Evolutionary conservation across 192 early-diverging fungal genomes (phyloP), one percentile per base, ranked within the genome.

Genomic region (Backusella liffmaniae): DNA sequence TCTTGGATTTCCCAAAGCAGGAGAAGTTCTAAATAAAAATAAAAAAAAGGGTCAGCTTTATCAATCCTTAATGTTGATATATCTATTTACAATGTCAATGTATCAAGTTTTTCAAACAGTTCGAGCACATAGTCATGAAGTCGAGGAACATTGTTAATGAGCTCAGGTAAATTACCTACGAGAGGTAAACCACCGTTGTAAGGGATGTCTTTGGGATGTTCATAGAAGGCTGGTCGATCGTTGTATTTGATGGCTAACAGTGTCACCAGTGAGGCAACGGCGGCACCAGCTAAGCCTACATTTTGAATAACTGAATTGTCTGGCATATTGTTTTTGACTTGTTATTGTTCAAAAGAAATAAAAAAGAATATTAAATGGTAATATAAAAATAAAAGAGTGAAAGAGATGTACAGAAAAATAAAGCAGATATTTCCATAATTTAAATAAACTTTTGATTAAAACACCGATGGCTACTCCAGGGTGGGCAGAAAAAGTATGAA

Each of bases 201-300:
- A 12, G 74, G 68, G 10, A 80, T 56, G 56, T 41, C 70, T 29
- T 65, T 37, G 5, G 69, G 75, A 8, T 73, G 59, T 23, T 80
- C 65, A 42, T 72, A 49, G 46, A 80, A 80, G 5, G 46, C 29
- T 5, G 79, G 70, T 32, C 74, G 75, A 35, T 80, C 79, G 37
- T 75, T 75, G 23, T 80, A 80, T 30, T 65, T 76, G 66, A 76
- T 41, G 6, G 75, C 69, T 13, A 80, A 35, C 3, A 73, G 5
- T 67, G 46, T 72, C 4, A 77, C 4, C 5, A 46, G 37, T 5
- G 71, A 46, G 4, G 56, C 36, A 12, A 46, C 21, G 13, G 71
- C 35, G 30, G 41, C 71, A 36, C 70, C 9, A 5, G 71, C 62
- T 16, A 77, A 18, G 12, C 51, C 70, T 46, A 71, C 41, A 49